phyloP scores from a whole-genome alignment of 257 asterid genomes.

The Solanum okadae region DNA sequence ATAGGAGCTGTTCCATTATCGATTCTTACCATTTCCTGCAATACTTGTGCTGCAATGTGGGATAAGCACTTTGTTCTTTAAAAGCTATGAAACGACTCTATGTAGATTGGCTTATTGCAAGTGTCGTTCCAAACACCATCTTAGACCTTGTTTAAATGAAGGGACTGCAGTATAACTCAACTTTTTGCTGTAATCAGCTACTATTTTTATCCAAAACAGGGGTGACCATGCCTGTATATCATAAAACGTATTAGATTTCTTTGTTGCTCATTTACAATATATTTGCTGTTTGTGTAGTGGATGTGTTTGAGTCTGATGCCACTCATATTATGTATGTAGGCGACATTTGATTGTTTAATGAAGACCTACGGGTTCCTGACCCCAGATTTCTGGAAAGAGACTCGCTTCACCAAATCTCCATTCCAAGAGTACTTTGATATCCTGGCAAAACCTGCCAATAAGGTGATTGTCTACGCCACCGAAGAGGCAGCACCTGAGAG shows the following conservation, averaged over 20 bases:
- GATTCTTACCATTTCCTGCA: background rate
- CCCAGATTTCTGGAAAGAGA: conserved; percentile 58
- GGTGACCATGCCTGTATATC: too few relatives aligned
- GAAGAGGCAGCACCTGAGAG: conserved; percentile 3
- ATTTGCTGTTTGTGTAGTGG: too few relatives aligned
- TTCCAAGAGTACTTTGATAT: background rate
- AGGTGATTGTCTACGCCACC: background rate
- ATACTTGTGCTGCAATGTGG: background rate
- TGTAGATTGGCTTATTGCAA: too few relatives aligned
- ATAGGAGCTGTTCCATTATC: background rate
- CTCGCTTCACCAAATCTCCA: conserved; percentile 1
- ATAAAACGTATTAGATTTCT: too few relatives aligned
- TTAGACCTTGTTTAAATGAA: background rate
- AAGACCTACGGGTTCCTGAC: conserved; percentile 78
- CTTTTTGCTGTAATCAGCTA: background rate
- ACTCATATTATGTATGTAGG: conserved; percentile 22
- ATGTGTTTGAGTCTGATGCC: background rate
- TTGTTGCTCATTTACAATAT: too few relatives aligned
- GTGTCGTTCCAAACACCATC: too few relatives aligned
- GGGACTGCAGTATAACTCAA: background rate
- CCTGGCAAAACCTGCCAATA: background rate
- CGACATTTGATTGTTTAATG: conserved; percentile 58
- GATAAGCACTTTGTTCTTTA: background rate
- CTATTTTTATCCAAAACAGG: background rate
- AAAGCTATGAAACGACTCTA: background rate